A percentile compares a stretch with the other conserved stretches of the same genome.
phyloP scores from a whole-genome alignment of 2,329 filamentous ascomycete species.

The Calonectria pteridis region DNA sequence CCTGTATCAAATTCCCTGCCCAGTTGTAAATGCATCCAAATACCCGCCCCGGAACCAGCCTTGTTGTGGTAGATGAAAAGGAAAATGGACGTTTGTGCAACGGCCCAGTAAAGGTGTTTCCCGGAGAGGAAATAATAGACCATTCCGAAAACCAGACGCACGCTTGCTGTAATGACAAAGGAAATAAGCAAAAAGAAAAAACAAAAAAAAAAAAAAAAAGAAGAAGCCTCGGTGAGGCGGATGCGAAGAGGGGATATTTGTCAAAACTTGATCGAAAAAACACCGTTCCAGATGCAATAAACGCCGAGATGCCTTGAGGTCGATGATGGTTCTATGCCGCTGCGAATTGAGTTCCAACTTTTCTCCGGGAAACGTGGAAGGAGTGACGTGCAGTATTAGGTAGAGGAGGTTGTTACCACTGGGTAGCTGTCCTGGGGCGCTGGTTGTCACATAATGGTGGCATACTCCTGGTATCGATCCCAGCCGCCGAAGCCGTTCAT shows the following conservation, averaged over 20 bases:
- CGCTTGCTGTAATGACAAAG: slow-evolving; percentile 61
- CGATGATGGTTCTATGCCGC: slow-evolving; percentile 54
- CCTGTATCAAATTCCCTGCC: slow-evolving; percentile 62
- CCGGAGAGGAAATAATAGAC: slow-evolving; percentile 51
- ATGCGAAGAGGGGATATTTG: slow-evolving; percentile 53
- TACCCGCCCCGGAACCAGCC: slow-evolving; percentile 67
- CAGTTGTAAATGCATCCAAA: slow-evolving; percentile 67
- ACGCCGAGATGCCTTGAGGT: slow-evolving; percentile 56
- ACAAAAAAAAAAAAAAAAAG: slow-evolving; percentile 37
- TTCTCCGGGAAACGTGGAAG: slow-evolving; percentile 50
- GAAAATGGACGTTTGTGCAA: slow-evolving; percentile 56
- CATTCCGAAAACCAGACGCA: slow-evolving; percentile 49
- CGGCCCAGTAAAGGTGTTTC: slow-evolving; percentile 50
- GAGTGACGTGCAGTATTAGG: slow-evolving; percentile 52
- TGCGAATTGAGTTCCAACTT: slow-evolving; percentile 50
- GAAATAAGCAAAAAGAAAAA: slow-evolving; percentile 47
- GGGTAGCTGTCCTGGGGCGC: slow-evolving; percentile 60
- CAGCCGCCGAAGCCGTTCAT: slow-evolving; percentile 80
- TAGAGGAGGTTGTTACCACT: slow-evolving; percentile 62
- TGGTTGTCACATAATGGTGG: slow-evolving; percentile 87
- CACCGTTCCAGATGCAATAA: slow-evolving; percentile 59
- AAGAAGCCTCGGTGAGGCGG: slow-evolving; percentile 29
- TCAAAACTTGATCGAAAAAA: slow-evolving; percentile 51
- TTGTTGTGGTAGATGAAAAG: slow-evolving; percentile 58
- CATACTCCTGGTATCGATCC: slow-evolving; percentile 87